A percentile compares a stretch with the other conserved stretches of the same genome.
phyloP scores from a whole-genome alignment of 2,329 filamentous ascomycete genomes.

The Beauveria varroae region DNA sequence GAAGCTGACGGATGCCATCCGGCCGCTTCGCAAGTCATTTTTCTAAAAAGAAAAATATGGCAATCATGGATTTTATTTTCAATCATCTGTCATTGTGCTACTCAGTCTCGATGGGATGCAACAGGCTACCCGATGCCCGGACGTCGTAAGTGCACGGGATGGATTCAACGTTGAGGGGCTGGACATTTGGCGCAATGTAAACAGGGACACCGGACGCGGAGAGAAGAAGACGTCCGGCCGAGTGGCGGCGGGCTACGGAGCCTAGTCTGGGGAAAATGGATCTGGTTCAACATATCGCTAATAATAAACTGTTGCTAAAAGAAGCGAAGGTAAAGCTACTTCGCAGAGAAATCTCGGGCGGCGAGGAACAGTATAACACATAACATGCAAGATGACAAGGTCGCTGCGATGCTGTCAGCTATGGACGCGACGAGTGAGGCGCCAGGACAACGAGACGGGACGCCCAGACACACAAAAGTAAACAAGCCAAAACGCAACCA shows the following conservation, averaged over 20 bases:
- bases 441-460: background rate
- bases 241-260: background rate
- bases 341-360: too few relatives aligned
- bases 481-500: background rate
- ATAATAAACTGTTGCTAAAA: too few relatives aligned
- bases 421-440: background rate
- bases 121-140: background rate
- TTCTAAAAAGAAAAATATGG: background rate
- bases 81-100: background rate
- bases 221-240: constrained; percentile 1
- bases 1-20: constrained; percentile 3
- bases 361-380: too few relatives aligned
- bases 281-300: background rate
- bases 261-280: background rate
- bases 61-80: too few relatives aligned
- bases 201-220: background rate
- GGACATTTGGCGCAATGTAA: background rate
- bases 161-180: background rate
- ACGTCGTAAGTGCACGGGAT: background rate
- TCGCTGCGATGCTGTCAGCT: background rate
- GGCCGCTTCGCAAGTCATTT: background rate
- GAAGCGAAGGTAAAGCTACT: too few relatives aligned
- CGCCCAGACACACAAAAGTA: background rate
- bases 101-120: background rate
- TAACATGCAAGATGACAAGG: background rate